Evolutionary conservation across 306 rosid species (phyloP).

Genomic region (Neltuma alba): DNA sequence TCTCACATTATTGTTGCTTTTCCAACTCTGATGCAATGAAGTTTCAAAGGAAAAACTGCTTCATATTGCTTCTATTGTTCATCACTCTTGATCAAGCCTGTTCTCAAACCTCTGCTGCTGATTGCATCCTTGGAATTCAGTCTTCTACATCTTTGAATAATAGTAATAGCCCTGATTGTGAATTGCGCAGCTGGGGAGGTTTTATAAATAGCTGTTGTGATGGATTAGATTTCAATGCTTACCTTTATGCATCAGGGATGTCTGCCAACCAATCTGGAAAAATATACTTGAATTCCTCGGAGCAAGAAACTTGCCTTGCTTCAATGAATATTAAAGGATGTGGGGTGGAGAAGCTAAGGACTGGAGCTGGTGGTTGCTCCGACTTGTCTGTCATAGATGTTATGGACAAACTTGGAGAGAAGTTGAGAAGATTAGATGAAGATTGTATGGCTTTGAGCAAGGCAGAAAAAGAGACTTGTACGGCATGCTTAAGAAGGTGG

Average conservation of each 20-base stretch:
- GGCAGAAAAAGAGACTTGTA: slow-evolving; percentile 40
- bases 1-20: slow-evolving; percentile 22
- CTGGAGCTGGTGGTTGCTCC: slow-evolving; percentile 63
- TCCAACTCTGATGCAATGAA: slow-evolving; percentile 22
- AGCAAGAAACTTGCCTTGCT: slow-evolving; percentile 46
- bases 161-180: slow-evolving; percentile 38
- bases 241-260: slow-evolving; percentile 56
- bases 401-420: slow-evolving; percentile 36
- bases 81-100: slow-evolving; percentile 23
- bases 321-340: slow-evolving; percentile 38
- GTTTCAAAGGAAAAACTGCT: slow-evolving; percentile 16
- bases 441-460: slow-evolving; percentile 44
- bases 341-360: slow-evolving; percentile 55
- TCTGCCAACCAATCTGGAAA: slow-evolving; percentile 52
- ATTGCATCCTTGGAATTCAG: slow-evolving; percentile 54
- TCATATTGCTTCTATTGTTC: slow-evolving; percentile 27
- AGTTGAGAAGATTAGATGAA: slow-evolving; percentile 44
- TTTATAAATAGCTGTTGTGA: slow-evolving; percentile 45
- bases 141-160: slow-evolving; percentile 34
- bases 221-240: slow-evolving; percentile 45
- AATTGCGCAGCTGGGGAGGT: slow-evolving; percentile 58
- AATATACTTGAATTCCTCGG: slow-evolving; percentile 51
- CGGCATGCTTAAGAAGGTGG: slow-evolving; percentile 53
- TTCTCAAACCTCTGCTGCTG: slow-evolving; percentile 36
- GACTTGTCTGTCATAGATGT: slow-evolving; percentile 52